Evolutionary conservation across 164 flowering plant genomes (phyloP).

Genomic region (Magnolia officinalis): DNA sequence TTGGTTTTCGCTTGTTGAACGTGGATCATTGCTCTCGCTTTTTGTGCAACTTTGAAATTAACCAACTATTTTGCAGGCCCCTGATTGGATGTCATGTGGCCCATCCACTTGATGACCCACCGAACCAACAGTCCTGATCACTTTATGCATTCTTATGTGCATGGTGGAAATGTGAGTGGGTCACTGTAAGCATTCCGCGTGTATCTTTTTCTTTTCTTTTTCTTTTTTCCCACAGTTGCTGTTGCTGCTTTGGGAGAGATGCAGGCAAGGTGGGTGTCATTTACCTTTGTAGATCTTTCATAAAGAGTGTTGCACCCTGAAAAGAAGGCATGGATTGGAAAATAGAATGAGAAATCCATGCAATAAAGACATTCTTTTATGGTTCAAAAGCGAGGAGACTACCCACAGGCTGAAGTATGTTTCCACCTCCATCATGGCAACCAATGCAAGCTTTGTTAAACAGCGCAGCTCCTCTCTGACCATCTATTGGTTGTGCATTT

Average conservation of each 20-base stretch:
- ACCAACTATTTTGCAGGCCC: too few relatives aligned
- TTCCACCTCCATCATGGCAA: constrained; percentile 90
- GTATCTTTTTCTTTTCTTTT: too few relatives aligned
- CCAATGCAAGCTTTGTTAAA: constrained; percentile 77
- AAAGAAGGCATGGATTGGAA: constrained; percentile 7
- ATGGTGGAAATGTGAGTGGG: too few relatives aligned
- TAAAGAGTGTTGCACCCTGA: constrained; percentile 83
- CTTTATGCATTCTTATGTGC: too few relatives aligned
- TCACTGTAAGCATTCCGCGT: too few relatives aligned
- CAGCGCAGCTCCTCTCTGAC: constrained; percentile 58
- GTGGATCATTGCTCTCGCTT: not conserved
- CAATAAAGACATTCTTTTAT: not conserved
- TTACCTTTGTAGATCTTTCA: constrained; percentile 70
- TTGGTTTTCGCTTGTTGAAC: not conserved
- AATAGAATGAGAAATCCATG: not conserved
- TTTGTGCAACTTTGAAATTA: too few relatives aligned
- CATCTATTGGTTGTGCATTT: constrained; percentile 42
- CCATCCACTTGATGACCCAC: too few relatives aligned
- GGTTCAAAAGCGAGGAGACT: not conserved
- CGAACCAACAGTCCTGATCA: too few relatives aligned
- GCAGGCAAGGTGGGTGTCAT: not conserved
- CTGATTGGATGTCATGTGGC: too few relatives aligned
- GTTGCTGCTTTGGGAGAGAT: not conserved
- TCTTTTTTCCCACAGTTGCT: not conserved
- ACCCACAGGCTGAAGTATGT: constrained; percentile 80